Evolutionary conservation across 345 rosid genomes (phyloP), one percentile per base, ranked within the genome.

Genomic region (Erodium maritimum): DNA sequence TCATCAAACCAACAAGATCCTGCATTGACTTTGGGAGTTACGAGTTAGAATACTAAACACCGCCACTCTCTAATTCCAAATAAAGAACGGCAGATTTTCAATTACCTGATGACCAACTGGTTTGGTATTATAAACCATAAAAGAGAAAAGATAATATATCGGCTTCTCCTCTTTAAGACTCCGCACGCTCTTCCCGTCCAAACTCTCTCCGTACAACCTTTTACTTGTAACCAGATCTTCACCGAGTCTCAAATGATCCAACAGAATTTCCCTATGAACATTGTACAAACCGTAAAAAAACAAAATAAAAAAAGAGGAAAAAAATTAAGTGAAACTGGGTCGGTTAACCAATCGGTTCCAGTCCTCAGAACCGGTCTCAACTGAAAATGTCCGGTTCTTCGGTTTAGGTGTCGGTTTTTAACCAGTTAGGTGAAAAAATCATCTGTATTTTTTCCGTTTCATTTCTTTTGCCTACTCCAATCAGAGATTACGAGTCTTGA

Each of bases 71-170:
- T 57, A 12, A 34, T 57, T 4, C 18, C 8, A 58, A 17, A 48
- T 42, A 50, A 34, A 25, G 18, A 25, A 6, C 61, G 1, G n/a
- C 19, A 34, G 42, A 34, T 42, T 54, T 55, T 24, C 14, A 58
- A 70, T 50, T 79, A 90, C 95, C 95, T 87, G 97, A 76, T 87
- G 97, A 56, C 97, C 91, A 68, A 82, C 71, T 52, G 97, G 97
- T 67, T 83, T 87, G 58, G 89, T 73, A 75, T 82, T 87, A 61
- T 69, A 74, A 58, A 85, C 73, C 18, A 90, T 19, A 66, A 82
- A 79, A 61, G 94, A 79, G 42, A 79, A 59, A 60, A 86, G 90
- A 57, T 66, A 79, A 62, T 76, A 69, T 33, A 85, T 66, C 37
- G 75, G 61, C 67, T 69, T 77, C 71, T 77, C 75, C 62, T 75